Evolutionary conservation across 768 basidiomycete genomes (phyloP).

Genomic region (Mycena amicta): DNA sequence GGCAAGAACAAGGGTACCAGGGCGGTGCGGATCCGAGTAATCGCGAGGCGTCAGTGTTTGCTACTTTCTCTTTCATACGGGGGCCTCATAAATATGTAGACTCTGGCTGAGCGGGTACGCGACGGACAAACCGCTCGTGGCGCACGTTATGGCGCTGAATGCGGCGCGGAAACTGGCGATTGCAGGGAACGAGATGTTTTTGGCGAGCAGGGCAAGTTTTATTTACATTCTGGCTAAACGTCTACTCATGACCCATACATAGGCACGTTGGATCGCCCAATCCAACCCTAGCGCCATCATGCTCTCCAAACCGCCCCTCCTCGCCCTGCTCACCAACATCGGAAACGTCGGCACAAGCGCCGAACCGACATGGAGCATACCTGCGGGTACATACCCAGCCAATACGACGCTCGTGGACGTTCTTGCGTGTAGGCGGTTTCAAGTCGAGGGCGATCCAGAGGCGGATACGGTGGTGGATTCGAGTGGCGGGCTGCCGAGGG

Average conservation of each 20-base stretch:
- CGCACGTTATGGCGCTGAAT: constrained; percentile 52
- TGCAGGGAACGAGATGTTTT: constrained; percentile 42
- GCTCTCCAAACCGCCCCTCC: constrained; percentile 57
- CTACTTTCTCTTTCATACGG: not conserved
- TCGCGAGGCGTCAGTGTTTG: constrained; percentile 54
- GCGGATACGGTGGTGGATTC: constrained; percentile 45
- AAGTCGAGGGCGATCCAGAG: constrained; percentile 31
- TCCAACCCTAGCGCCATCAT: constrained; percentile 43
- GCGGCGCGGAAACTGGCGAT: constrained; percentile 55
- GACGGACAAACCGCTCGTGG: constrained; percentile 50
- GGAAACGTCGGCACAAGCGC: constrained; percentile 36
- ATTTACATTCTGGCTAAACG: not conserved
- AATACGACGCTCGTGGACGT: constrained; percentile 54
- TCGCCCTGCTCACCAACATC: constrained; percentile 57
- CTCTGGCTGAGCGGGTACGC: constrained; percentile 63
- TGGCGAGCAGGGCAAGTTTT: constrained; percentile 46
- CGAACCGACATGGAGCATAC: constrained; percentile 44
- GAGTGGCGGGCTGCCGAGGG: constrained; percentile 48
- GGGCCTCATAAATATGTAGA: constrained; percentile 30
- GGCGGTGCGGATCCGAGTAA: constrained; percentile 64
- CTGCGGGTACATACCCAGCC: constrained; percentile 38
- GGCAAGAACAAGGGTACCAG: constrained; percentile 68
- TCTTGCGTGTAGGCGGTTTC: constrained; percentile 46
- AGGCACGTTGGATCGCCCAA: constrained; percentile 51
- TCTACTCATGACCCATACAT: not conserved